These are phyloP conservation scores for Wickerhamiella infanticola DNA, from an alignment of 1,139 yeast genomes.

Conservation along the genomic window DNA sequence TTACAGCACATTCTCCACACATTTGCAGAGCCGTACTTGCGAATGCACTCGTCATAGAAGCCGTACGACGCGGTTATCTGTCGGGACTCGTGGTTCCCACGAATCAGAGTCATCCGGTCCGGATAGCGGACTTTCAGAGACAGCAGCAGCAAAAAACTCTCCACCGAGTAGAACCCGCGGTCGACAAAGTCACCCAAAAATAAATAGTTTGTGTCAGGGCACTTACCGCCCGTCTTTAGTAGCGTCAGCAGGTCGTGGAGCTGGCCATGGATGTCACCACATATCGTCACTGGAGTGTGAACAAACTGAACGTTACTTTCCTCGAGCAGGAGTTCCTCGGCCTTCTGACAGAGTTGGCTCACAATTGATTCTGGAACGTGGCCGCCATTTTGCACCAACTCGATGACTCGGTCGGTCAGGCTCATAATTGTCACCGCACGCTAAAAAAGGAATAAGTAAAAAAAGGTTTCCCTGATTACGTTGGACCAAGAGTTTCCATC, in stretches of 20 bases:
- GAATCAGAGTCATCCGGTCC: constrained; percentile 78
- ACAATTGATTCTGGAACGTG: constrained; percentile 74
- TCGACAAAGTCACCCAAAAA: constrained; percentile 82
- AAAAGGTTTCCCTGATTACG: background rate
- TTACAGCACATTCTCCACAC: constrained; percentile 73
- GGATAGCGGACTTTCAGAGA: constrained; percentile 86
- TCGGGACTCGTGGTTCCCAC: constrained; percentile 95
- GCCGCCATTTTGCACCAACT: constrained; percentile 29
- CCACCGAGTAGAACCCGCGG: constrained; percentile 88
- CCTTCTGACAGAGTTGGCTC: constrained; percentile 66
- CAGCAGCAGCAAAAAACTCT: constrained; percentile 57
- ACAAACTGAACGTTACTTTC: constrained; percentile 94
- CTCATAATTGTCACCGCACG: background rate
- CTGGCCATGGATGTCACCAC: constrained; percentile 98
- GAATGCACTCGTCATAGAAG: constrained; percentile 87
- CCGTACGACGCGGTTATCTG: constrained; percentile 98
- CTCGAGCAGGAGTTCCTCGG: constrained; percentile 73
- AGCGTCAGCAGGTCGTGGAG: constrained; percentile 80
- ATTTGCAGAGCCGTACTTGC: constrained; percentile 86
- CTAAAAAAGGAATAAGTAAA: background rate
- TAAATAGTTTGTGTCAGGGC: constrained; percentile 61
- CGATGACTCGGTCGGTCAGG: constrained; percentile 1
- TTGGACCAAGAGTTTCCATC: no score
- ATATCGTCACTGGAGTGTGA: constrained; percentile 87
- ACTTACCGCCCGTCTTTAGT: constrained; percentile 71